Percentiles rank a stretch among this genome's conserved stretches.
Evolutionary conservation across 1,284 basidiomycete species (phyloP).

Genomic region (Trichosporon inkin): DNA sequence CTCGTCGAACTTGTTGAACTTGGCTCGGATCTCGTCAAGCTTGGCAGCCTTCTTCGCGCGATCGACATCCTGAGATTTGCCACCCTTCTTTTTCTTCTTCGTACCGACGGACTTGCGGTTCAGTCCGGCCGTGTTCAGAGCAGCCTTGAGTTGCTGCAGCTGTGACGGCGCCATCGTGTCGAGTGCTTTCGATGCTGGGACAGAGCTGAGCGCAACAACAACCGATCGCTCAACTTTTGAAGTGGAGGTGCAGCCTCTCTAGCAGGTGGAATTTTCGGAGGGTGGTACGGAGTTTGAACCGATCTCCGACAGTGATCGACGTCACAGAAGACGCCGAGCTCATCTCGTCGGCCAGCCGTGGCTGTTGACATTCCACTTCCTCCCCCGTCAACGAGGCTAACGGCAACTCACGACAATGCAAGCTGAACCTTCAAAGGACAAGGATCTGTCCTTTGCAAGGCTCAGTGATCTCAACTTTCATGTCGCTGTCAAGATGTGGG

Average conservation of each 20-base stretch:
- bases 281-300: constrained; percentile 2
- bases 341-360: background rate
- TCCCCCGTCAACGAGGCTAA: background rate
- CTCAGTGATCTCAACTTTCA: constrained; percentile 79
- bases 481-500: constrained; percentile 81
- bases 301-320: constrained; percentile 7
- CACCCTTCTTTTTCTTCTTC: constrained; percentile 59
- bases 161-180: constrained; percentile 58
- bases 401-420: constrained; percentile 22
- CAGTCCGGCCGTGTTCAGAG: constrained; percentile 71
- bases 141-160: constrained; percentile 79
- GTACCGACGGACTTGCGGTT: constrained; percentile 53
- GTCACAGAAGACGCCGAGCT: background rate
- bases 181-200: background rate
- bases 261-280: background rate
- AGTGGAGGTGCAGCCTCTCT: background rate
- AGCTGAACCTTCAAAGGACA: constrained; percentile 40
- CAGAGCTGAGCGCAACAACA: background rate
- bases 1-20: constrained; percentile 89
- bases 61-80: constrained; percentile 62
- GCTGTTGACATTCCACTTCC: background rate
- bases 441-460: constrained; percentile 83
- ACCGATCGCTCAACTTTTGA: constrained; percentile 20
- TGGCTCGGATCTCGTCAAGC: constrained; percentile 75
- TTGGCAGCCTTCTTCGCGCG: constrained; percentile 72